Conservation (phyloP, 345 rosid genomes). For the Salix brachista region DNA sequence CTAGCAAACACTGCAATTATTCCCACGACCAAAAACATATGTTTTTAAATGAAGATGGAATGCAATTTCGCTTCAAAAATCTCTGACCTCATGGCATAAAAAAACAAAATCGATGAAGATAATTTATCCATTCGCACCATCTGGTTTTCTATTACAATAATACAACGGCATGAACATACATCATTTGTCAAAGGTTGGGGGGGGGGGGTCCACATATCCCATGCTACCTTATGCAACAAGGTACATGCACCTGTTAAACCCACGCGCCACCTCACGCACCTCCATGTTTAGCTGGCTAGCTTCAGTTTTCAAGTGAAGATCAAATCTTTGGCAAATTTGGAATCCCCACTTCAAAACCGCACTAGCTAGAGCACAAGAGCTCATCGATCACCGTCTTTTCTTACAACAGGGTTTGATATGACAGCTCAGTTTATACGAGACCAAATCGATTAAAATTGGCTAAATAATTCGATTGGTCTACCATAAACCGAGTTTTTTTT, state of each 20-base stretch:
- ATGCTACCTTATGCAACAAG: background rate
- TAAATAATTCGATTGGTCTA: background rate
- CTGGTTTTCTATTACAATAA: background rate
- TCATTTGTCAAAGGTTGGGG: background rate
- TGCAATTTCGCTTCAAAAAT: background rate
- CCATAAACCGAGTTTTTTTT: background rate
- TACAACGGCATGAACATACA: slow-evolving; percentile 2
- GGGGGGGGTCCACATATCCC: slow-evolving; percentile 6
- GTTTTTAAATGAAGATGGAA: background rate
- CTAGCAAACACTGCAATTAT: background rate
- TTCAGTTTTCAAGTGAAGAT: slow-evolving; percentile 21
- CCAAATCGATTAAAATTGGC: background rate
- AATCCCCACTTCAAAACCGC: slow-evolving; percentile 19
- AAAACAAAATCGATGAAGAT: background rate
- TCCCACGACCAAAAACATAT: background rate
- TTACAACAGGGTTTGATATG: background rate
- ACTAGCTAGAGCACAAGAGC: background rate
- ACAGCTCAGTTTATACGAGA: background rate
- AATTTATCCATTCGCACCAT: background rate
- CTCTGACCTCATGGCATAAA: background rate
- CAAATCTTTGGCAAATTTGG: background rate
- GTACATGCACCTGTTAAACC: background rate
- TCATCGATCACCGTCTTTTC: background rate
- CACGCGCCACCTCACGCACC: slow-evolving; percentile 20
- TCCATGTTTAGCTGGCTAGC: background rate